These are phyloP conservation scores for Fusarium sp. DNA, from an alignment of 2,329 filamentous ascomycete genomes.

Conservation along the genomic window DNA sequence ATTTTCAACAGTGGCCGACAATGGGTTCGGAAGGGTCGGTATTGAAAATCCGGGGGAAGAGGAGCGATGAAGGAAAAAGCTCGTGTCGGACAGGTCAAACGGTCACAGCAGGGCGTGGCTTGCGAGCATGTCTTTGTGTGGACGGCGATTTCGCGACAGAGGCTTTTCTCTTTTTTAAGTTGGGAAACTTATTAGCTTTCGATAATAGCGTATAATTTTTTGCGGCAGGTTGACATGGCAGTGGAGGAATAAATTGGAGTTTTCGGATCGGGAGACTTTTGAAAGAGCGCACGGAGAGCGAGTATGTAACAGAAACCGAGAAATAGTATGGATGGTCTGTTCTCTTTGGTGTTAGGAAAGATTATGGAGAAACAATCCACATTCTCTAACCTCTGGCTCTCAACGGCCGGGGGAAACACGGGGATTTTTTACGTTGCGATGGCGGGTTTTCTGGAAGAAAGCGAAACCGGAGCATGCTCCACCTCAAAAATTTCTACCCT, in stretches of 20 bases:
- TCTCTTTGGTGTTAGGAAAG: conserved; percentile 13
- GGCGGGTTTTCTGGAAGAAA: conserved; percentile 46
- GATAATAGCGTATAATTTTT: background rate
- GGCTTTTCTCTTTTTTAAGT: conserved; percentile 1
- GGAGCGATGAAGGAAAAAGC: conserved; percentile 3
- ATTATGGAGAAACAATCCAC: conserved; percentile 30
- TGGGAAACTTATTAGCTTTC: conserved; percentile 1
- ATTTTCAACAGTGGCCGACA: conserved; percentile 45
- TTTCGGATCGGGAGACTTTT: background rate
- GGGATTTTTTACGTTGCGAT: conserved; percentile 35
- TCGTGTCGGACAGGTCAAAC: conserved; percentile 45
- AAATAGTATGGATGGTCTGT: conserved; percentile 14
- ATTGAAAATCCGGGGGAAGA: conserved; percentile 16
- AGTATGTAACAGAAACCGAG: conserved; percentile 29
- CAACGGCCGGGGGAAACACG: conserved; percentile 28
- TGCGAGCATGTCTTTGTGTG: conserved; percentile 41
- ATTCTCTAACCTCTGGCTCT: background rate
- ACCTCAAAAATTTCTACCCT: conserved; percentile 20
- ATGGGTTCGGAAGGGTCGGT: conserved; percentile 41
- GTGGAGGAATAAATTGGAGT: background rate
- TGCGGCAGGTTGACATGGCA: conserved; percentile 17
- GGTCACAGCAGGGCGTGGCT: conserved; percentile 39
- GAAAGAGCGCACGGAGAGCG: conserved; percentile 11
- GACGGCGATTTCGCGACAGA: conserved; percentile 11
- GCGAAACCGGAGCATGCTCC: conserved; percentile 35